phyloP scores from a whole-genome alignment of 768 basidiomycete genomes.

The Suillus decipiens region DNA sequence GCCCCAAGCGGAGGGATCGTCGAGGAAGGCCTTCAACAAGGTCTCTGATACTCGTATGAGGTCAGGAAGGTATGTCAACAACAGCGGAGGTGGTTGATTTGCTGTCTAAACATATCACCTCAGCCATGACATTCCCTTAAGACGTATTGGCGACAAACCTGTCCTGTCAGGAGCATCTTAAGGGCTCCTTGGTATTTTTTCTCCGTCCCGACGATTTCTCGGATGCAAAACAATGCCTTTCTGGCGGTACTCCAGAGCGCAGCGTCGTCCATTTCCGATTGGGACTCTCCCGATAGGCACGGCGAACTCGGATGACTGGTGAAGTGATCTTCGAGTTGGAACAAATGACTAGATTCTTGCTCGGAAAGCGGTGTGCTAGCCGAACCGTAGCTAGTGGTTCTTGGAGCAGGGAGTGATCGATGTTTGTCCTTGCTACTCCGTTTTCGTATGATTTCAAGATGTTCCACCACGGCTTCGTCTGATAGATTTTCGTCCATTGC shows the following conservation, averaged over 20 bases:
- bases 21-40: constrained; percentile 51
- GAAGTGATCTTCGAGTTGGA: not conserved
- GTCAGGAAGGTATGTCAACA: constrained; percentile 51
- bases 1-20: constrained; percentile 67
- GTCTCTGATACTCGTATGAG: constrained; percentile 53
- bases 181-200: constrained; percentile 43
- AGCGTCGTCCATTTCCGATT: constrained; percentile 25
- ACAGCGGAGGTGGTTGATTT: constrained; percentile 50
- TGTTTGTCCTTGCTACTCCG: constrained; percentile 13
- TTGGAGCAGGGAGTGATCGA: not conserved
- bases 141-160: constrained; percentile 27
- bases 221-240: constrained; percentile 43
- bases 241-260: constrained; percentile 39
- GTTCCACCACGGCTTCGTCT: constrained; percentile 50
- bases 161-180: constrained; percentile 36
- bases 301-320: no score
- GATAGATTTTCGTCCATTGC: constrained; percentile 51
- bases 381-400: not conserved
- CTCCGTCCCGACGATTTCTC: constrained; percentile 52
- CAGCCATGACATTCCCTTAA: constrained; percentile 4
- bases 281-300: not conserved
- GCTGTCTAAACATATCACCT: constrained; percentile 29
- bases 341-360: not conserved
- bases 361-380: not conserved
- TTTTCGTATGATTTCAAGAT: constrained; percentile 46